Base-by-base conservation (phyloP, 1,139 yeast species). In the Debaryomycetaceae sp. region DNA sequence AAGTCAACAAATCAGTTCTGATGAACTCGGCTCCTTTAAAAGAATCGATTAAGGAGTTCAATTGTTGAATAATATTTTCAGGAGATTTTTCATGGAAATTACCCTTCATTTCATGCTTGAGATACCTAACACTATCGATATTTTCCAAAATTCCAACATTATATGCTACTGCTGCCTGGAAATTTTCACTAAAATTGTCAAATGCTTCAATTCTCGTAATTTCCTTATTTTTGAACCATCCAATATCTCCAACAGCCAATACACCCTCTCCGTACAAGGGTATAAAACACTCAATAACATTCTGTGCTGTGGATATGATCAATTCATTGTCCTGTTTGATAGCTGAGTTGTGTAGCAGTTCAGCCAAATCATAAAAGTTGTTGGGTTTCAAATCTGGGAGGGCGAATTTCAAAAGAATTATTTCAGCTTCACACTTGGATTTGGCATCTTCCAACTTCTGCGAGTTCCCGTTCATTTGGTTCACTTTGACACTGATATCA, bases 131-230 rank as follows among this genome's bases (percentile, higher is more conserved):
- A 24, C 49, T 51, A 38, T 51, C 52, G 11, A 52, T 41, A 31
- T 37, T 48, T 5, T 46, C 31, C 32, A 42, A 47, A n/a, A 55
- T 28, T 4, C 47, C 43, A 18, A 41, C 24, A 6, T 49, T 41
- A 34, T 42, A 50, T 17, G 53, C 41, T 46, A 50, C 46, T 1
- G 59, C 51, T 36, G 51, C 46, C 35, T 53, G 58, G 38, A 42
- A 54, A 38, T 52, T 51, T 33, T 46, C 45, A 26, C 47, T 36
- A 7, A 28, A 26, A 29, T 41, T 37, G 7, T 42, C 33, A 5
- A 55, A 53, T 8, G 51, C 42, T 28, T 40, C 39, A 35, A 54
- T 31, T 3, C 29, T 33, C n/a, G 34, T 31, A 11, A n/a, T n/a
- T 9, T 29, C 33, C 5, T 17, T 5, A 9, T 30, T 13, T 9